Conservation (phyloP, 1,139 yeast genomes). For the Hyphopichia pseudoburtonii region DNA sequence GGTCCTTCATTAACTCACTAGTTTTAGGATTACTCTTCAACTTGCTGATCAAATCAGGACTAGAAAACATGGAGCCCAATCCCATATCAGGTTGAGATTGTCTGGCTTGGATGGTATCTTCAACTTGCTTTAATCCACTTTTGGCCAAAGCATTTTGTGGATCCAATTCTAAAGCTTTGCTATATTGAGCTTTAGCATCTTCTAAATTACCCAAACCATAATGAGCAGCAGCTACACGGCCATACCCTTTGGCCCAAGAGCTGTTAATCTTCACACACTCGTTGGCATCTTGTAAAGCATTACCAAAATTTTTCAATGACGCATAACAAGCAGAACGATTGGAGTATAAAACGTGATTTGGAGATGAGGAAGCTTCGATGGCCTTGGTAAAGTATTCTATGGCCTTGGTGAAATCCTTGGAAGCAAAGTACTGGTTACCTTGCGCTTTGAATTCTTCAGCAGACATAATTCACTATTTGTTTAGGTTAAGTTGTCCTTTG, state of each 20-base stretch:
- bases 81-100: constrained; percentile 68
- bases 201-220: constrained; percentile 80
- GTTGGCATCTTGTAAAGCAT: constrained; percentile 82
- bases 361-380: constrained; percentile 74
- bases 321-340: constrained; percentile 94
- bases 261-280: constrained; percentile 78
- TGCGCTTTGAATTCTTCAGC: constrained; percentile 75
- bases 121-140: constrained; percentile 74
- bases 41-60: constrained; percentile 75
- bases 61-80: constrained; percentile 71
- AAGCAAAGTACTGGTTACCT: constrained; percentile 90
- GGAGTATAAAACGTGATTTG: constrained; percentile 88
- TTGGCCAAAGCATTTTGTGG: constrained; percentile 83
- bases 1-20: constrained; percentile 82
- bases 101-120: constrained; percentile 50
- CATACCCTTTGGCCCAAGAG: constrained; percentile 92
- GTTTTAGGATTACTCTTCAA: constrained; percentile 86
- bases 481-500: too few relatives aligned
- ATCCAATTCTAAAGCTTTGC: constrained; percentile 82
- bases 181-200: constrained; percentile 67
- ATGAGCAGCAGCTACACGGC: constrained; percentile 91
- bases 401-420: constrained; percentile 81
- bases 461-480: constrained; percentile 38
- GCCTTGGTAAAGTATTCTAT: constrained; percentile 82
- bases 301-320: constrained; percentile 67